These are phyloP conservation scores for Alternaria consortialis DNA, from an alignment of 2,329 filamentous ascomycete genomes.

Conservation along the genomic window DNA sequence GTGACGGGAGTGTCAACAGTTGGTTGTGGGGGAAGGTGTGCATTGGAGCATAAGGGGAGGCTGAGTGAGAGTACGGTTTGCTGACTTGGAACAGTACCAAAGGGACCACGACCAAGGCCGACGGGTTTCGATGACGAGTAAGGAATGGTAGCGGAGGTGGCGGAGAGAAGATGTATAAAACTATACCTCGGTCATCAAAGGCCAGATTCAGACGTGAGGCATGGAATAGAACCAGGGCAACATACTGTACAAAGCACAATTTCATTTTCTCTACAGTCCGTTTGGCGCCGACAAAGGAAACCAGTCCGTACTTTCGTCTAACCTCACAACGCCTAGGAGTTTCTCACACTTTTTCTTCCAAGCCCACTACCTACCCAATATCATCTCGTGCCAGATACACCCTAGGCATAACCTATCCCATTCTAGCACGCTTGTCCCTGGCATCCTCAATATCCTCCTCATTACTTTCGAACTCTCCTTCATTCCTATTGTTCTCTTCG, in stretches of 20 bases:
- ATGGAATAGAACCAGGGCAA: conserved; percentile 6
- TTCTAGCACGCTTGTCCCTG: conserved; percentile 9
- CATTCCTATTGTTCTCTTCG: conserved; percentile 1
- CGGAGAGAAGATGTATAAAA: neutral
- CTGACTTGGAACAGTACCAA: conserved; percentile 52
- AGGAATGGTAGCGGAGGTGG: neutral
- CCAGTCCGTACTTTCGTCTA: neutral
- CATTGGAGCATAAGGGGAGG: neutral
- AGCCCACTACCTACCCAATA: neutral
- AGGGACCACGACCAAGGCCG: conserved; percentile 56
- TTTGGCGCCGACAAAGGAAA: conserved; percentile 6
- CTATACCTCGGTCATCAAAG: neutral
- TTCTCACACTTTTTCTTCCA: neutral
- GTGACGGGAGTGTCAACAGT: conserved; percentile 50
- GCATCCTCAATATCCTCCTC: conserved; percentile 2
- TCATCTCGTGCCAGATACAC: neutral
- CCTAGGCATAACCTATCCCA: neutral
- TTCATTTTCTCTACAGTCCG: conserved; percentile 18
- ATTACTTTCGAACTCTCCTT: conserved; percentile 20
- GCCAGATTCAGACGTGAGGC: neutral
- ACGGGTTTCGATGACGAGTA: conserved; percentile 58
- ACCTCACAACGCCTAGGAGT: neutral
- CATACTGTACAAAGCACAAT: conserved; percentile 40
- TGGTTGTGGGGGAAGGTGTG: neutral
- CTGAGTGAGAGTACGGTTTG: neutral